phyloP scores from a whole-genome alignment of 176 grass and related monocot genomes.

The Oryza brachyantha region DNA sequence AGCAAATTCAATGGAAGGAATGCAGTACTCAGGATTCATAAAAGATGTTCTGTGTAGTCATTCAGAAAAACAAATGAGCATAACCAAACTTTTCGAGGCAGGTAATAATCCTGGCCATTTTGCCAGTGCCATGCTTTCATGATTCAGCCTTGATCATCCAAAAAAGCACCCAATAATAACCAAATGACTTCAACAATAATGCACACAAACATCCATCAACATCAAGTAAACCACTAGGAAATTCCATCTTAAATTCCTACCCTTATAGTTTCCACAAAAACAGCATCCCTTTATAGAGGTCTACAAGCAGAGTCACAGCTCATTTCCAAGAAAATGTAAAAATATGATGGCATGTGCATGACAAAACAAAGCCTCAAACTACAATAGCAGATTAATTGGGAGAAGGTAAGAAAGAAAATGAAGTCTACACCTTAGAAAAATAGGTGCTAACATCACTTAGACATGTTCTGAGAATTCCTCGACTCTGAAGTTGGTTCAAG shows the following conservation, averaged over 20 bases:
- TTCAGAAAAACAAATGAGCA: neutral
- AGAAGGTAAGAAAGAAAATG: neutral
- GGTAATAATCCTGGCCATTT: neutral
- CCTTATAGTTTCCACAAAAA: neutral
- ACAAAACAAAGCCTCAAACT: slow-evolving; percentile 25
- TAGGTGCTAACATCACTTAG: slow-evolving; percentile 77
- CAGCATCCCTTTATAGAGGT: neutral
- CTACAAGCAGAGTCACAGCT: neutral
- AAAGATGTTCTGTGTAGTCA: neutral
- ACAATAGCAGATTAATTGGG: neutral
- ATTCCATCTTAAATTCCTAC: no score
- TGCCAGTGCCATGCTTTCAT: neutral
- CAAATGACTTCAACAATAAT: neutral
- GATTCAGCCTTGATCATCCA: neutral
- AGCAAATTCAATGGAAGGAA: slow-evolving; percentile 19
- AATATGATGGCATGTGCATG: neutral
- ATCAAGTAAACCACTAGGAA: neutral
- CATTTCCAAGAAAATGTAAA: slow-evolving; percentile 7
- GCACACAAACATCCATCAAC: neutral
- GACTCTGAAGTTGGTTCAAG: slow-evolving; percentile 91
- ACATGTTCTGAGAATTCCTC: slow-evolving; percentile 80
- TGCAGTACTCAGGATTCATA: neutral
- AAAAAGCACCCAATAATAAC: neutral
- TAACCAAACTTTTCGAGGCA: neutral
- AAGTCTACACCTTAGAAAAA: slow-evolving; percentile 68